phyloP scores from a whole-genome alignment of 805 yeast species.

The Myxozyma mucilagina region DNA sequence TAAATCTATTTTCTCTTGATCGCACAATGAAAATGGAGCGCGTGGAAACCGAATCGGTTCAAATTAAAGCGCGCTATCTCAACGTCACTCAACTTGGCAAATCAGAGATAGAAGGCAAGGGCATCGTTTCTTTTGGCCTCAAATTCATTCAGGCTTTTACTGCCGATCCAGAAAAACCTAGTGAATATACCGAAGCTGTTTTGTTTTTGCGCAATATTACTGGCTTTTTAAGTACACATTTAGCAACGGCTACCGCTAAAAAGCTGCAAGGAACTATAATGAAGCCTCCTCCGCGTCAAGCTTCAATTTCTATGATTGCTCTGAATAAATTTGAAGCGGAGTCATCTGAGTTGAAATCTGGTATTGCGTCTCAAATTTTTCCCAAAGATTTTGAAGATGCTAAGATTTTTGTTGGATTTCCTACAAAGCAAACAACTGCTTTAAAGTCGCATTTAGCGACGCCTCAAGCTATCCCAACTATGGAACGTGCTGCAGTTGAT shows the following conservation, averaged over 20 bases:
- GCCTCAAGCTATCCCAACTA: constrained; percentile 46
- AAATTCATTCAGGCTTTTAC: constrained; percentile 27
- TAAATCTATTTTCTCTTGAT: constrained; percentile 36
- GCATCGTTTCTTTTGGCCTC: constrained; percentile 26
- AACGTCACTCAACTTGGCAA: constrained; percentile 42
- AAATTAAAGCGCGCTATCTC: constrained; percentile 39
- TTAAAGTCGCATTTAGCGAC: constrained; percentile 42
- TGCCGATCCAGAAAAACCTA: constrained; percentile 37
- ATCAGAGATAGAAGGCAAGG: constrained; percentile 24
- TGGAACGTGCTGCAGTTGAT: constrained; percentile 47
- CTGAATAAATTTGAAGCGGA: constrained; percentile 37
- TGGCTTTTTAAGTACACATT: constrained; percentile 38
- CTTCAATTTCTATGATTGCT: constrained; percentile 40
- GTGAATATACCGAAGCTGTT: constrained; percentile 37
- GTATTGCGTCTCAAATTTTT: constrained; percentile 41
- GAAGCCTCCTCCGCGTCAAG: constrained; percentile 45
- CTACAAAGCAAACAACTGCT: constrained; percentile 46
- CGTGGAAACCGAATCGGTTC: constrained; percentile 35
- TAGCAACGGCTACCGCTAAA: constrained; percentile 38
- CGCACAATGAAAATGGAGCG: constrained; percentile 34
- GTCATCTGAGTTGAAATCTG: constrained; percentile 38
- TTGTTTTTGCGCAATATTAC: constrained; percentile 40
- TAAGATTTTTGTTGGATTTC: constrained; percentile 45
- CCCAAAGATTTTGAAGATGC: constrained; percentile 43
- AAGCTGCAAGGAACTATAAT: constrained; percentile 42